Base-by-base conservation (phyloP, 2,329 filamentous ascomycete genomes). In the Colletotrichum agaves region DNA sequence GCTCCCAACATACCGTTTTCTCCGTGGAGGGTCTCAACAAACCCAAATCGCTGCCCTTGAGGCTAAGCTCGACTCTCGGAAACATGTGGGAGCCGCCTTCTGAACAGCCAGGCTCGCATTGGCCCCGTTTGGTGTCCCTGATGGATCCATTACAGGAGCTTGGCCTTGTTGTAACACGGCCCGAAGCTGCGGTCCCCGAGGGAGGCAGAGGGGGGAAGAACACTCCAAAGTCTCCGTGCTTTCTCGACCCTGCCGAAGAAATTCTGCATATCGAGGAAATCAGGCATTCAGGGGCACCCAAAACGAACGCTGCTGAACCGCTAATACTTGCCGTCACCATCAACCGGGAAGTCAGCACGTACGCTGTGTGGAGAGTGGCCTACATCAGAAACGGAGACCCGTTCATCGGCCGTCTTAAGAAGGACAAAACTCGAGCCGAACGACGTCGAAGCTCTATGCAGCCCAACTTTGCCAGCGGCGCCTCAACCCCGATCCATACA, bases 131-230 rank as follows among this genome's bases (percentile, higher is more conserved):
- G 0, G 94, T 97, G 71, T 93, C 91, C 27, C 83, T 99, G 53
- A 94, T 91, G 3, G 93, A 97, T 74, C 95, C 95, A 2, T 82
- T 98, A 63, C 87, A 93, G 3, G 94, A 98, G 72, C 85, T 98
- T 73, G 95, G 94, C 1, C 81, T 97, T 47, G 89, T 98, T 17
- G 92, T 96, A 15, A 87, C 87, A 5, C 82, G 85, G 55, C 79
- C 85, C 2, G 84, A 87, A 17, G 79, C 80, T 44, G 73, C 74
- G 21, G 61, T 64, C 43, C 74, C 82, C 71, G 71, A 73, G 13
- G 78, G 76, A 59, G 73, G 71, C 12, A 74, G 87, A 7, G 27
- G 27, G 27, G 27, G 27, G 70, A 80, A 77, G 44, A 77, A 74
- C 11, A 75, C 78, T 8, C 75, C 78, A 3, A 81, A 76, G n/a